Conservation (phyloP, 1,284 basidiomycete genomes). For the Apiotrichum sp. region DNA sequence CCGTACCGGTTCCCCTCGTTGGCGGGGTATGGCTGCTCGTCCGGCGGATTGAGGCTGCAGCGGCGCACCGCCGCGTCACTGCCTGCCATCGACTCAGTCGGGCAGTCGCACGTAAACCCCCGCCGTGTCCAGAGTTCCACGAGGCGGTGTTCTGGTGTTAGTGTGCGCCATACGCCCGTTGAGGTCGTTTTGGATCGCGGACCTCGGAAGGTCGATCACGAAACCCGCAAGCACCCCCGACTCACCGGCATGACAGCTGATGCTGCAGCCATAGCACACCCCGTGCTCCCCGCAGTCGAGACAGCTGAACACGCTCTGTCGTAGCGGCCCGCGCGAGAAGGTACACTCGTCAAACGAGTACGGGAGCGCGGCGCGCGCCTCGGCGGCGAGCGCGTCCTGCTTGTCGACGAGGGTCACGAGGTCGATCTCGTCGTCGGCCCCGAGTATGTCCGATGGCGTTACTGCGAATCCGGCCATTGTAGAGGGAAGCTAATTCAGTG, state of each 20-base stretch:
- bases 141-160: constrained; percentile 38
- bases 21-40: constrained; percentile 26
- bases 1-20: constrained; percentile 39
- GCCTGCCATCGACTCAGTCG: constrained; percentile 27
- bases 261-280: constrained; percentile 46
- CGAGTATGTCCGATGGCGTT: constrained; percentile 24
- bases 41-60: constrained; percentile 32
- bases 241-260: constrained; percentile 45
- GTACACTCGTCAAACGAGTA: constrained; percentile 45
- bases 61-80: constrained; percentile 1
- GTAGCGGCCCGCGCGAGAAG: constrained; percentile 33
- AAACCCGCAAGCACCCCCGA: not conserved
- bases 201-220: too few species aligned
- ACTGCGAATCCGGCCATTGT: constrained; percentile 4
- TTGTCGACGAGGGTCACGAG: constrained; percentile 36
- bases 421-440: constrained; percentile 32
- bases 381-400: constrained; percentile 35
- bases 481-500: too few species aligned
- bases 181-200: too few species aligned
- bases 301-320: constrained; percentile 45
- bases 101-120: constrained; percentile 45
- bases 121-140: constrained; percentile 45
- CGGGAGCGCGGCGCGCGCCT: constrained; percentile 41
- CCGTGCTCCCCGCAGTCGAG: constrained; percentile 36
- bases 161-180: not conserved